Evolutionary conservation across 148 eudicot genomes (phyloP).

Genomic region (Fagopyrum homotropicum): DNA sequence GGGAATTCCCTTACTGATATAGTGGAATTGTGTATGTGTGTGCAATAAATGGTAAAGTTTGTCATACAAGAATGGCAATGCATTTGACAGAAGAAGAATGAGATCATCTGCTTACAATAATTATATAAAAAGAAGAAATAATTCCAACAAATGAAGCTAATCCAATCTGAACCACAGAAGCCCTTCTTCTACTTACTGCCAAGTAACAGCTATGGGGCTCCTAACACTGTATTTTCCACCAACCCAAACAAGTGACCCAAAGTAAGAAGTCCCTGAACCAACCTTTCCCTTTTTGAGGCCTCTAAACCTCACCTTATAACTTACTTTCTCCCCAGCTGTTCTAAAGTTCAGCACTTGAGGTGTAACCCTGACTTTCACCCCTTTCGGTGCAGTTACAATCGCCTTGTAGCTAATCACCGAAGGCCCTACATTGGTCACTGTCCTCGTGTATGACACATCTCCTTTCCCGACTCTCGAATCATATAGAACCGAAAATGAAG

Average conservation of each 20-base stretch:
- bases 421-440: slow-evolving; percentile 56
- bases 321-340: slow-evolving; percentile 35
- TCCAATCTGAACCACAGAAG: neutral
- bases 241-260: slow-evolving; percentile 48
- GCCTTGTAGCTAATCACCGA: slow-evolving; percentile 33
- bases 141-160: neutral
- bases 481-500: slow-evolving; percentile 49
- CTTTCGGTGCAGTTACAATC: slow-evolving; percentile 32
- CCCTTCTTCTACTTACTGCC: slow-evolving; percentile 19
- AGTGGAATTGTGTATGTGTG: neutral
- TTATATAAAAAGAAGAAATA: neutral
- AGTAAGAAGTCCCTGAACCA: slow-evolving; percentile 24
- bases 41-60: neutral
- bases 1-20: neutral
- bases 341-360: slow-evolving; percentile 39
- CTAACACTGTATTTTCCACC: slow-evolving; percentile 34
- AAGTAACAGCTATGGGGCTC: slow-evolving; percentile 64
- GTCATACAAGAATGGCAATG: neutral
- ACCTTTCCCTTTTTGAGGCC: slow-evolving; percentile 16
- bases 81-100: neutral
- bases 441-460: slow-evolving; percentile 34
- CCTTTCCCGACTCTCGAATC: slow-evolving; percentile 16
- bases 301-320: slow-evolving; percentile 43
- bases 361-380: slow-evolving; percentile 36
- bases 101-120: neutral